Conservation (phyloP, 2,329 filamentous ascomycete genomes). For the Botryosphaeria dothidea region DNA sequence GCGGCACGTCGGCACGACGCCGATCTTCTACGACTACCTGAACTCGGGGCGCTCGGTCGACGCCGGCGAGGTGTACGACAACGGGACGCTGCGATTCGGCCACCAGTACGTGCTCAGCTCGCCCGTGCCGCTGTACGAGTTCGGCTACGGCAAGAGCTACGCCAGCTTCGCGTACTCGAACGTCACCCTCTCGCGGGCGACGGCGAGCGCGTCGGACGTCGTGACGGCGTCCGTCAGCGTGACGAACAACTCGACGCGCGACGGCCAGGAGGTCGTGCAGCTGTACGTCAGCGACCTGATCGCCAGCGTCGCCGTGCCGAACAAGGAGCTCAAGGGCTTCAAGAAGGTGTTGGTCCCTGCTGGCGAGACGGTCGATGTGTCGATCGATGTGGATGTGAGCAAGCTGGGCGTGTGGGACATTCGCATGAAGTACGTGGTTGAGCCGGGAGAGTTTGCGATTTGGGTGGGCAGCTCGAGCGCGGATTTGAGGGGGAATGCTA, state of each 20-base stretch:
- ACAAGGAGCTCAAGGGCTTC: constrained; percentile 66
- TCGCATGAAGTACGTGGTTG: constrained; percentile 71
- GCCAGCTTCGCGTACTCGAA: constrained; percentile 62
- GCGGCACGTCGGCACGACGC: constrained; percentile 65
- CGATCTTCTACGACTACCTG: constrained; percentile 71
- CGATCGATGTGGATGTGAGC: constrained; percentile 52
- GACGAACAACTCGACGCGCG: constrained; percentile 58
- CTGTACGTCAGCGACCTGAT: constrained; percentile 66
- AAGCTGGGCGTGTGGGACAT: constrained; percentile 59
- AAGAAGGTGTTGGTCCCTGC: constrained; percentile 64
- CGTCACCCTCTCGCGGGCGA: constrained; percentile 52
- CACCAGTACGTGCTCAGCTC: constrained; percentile 64
- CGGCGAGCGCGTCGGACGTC: constrained; percentile 52
- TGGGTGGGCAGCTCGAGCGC: constrained; percentile 60
- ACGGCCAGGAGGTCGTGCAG: constrained; percentile 69
- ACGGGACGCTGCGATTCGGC: constrained; percentile 65
- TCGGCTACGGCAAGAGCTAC: constrained; percentile 69
- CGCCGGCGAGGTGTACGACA: constrained; percentile 54
- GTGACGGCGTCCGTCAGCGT: constrained; percentile 62
- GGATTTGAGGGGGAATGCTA: constrained; percentile 58
- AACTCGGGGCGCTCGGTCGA: constrained; percentile 63
- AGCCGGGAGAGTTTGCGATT: constrained; percentile 67
- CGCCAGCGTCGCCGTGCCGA: constrained; percentile 64
- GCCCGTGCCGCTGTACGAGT: constrained; percentile 63
- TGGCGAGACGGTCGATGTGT: constrained; percentile 58